Evolutionary conservation across 2,329 filamentous ascomycete species (phyloP).

Genomic region (Diaporthe velutina): DNA sequence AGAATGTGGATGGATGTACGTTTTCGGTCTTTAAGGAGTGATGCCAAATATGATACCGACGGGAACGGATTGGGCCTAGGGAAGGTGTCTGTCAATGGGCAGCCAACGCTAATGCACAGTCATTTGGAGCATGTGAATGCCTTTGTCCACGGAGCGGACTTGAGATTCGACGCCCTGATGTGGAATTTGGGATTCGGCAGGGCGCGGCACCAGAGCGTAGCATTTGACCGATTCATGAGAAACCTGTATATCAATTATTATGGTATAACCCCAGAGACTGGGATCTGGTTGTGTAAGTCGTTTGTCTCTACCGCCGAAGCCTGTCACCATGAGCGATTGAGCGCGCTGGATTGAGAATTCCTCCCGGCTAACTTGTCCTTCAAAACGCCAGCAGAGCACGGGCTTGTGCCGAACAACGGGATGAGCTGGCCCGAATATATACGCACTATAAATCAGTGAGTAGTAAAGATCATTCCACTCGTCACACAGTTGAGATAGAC

Average conservation of each 20-base stretch:
- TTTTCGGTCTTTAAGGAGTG: background rate
- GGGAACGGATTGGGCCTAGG: too few species aligned
- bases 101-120: too few species aligned
- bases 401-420: rapidly evolving
- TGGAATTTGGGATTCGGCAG: background rate
- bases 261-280: background rate
- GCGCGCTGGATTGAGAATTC: background rate
- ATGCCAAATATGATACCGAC: too few species aligned
- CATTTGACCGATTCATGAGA: background rate
- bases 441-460: background rate
- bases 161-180: slow-evolving; percentile 8
- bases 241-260: background rate
- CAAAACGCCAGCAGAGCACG: background rate
- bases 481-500: background rate
- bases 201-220: rapidly evolving
- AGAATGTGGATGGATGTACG: background rate
- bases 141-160: background rate
- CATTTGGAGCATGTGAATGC: background rate
- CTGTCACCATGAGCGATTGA: background rate
- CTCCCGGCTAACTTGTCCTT: background rate
- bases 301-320: too few species aligned
- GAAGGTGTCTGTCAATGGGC: too few species aligned
- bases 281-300: background rate
- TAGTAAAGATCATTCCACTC: background rate
- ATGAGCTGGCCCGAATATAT: background rate